These are phyloP conservation scores for Entomophthora muscae DNA, from an alignment of 371 early-diverging fungal species.

Conservation along the genomic window DNA sequence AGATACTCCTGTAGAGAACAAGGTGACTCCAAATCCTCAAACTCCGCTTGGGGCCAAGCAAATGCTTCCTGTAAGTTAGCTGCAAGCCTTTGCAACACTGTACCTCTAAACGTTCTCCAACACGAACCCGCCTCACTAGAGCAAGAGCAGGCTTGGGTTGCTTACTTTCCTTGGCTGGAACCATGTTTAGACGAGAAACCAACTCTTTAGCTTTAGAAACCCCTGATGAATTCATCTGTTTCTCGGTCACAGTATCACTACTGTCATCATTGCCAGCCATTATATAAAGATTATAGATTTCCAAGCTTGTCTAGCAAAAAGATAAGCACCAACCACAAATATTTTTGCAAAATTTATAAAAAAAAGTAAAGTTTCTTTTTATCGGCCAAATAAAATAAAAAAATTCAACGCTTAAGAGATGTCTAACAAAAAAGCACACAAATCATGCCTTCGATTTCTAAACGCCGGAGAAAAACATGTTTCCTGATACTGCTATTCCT, in stretches of 20 bases:
- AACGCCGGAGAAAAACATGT: no score
- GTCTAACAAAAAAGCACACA: no score
- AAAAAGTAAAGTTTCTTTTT: no score
- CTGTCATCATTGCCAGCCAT: no score
- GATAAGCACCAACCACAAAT: no score
- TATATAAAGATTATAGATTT: no score
- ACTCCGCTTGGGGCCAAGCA: conserved; percentile 31
- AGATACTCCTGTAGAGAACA: conserved; percentile 68
- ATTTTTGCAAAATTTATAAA: no score
- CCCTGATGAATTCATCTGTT: background rate
- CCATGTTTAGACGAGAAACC: background rate
- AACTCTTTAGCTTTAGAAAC: background rate
- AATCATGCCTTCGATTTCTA: no score
- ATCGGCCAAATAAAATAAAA: no score
- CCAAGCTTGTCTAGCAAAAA: no score
- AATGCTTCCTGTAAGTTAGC: conserved; percentile 22
- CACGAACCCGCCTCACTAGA: background rate
- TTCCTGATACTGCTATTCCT: no score
- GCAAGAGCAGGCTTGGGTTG: background rate
- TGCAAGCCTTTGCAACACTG: background rate
- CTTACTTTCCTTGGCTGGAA: background rate
- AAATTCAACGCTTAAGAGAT: no score
- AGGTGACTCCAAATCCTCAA: conserved; percentile 49
- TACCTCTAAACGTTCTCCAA: background rate
- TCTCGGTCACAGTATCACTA: background rate